A percentile compares a stretch with the other conserved stretches of the same genome.
Conservation (phyloP, 768 basidiomycete species). For the Kwoniella sp. region DNA sequence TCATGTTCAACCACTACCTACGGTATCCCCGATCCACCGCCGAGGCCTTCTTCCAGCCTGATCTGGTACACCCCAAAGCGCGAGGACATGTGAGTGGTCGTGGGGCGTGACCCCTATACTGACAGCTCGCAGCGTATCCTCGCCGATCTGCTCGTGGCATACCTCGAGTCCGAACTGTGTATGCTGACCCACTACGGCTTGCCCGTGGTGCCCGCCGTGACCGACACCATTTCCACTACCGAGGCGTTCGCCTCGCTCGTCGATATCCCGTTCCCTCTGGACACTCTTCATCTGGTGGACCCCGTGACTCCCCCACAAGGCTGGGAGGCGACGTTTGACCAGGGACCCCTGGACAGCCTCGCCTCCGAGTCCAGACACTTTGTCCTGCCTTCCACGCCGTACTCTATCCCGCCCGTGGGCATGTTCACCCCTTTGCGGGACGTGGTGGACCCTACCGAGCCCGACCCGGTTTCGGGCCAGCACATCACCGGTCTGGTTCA, state of each 20-base stretch:
- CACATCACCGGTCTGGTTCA: slow-evolving; percentile 35
- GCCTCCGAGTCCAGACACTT: slow-evolving; percentile 32
- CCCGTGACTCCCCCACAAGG: slow-evolving; percentile 28
- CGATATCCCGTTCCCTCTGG: slow-evolving; percentile 35
- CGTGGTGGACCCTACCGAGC: slow-evolving; percentile 29
- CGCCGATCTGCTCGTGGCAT: slow-evolving; percentile 40
- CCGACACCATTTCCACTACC: slow-evolving; percentile 25
- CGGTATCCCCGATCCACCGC: slow-evolving; percentile 37
- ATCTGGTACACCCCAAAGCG: slow-evolving; percentile 46
- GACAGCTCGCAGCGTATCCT: slow-evolving; percentile 40
- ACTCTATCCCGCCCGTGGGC: slow-evolving; percentile 27
- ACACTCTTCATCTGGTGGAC: slow-evolving; percentile 28
- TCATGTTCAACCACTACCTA: slow-evolving; percentile 45
- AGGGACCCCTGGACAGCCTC: slow-evolving; percentile 20
- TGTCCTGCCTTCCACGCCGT: slow-evolving; percentile 30
- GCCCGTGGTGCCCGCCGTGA: slow-evolving; percentile 19
- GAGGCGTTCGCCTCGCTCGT: slow-evolving; percentile 25
- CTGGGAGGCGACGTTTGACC: slow-evolving; percentile 42
- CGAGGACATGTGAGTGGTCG: slow-evolving; percentile 43
- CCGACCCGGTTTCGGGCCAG: slow-evolving; percentile 27
- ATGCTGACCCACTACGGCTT: slow-evolving; percentile 31
- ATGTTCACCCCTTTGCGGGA: slow-evolving; percentile 43
- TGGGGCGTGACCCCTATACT: no score
- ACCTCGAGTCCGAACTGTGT: slow-evolving; percentile 46
- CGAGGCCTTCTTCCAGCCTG: slow-evolving; percentile 39